These are phyloP conservation scores for Helotiales sp. DNA, from an alignment of 2,329 filamentous ascomycete species.

Conservation along the genomic window DNA sequence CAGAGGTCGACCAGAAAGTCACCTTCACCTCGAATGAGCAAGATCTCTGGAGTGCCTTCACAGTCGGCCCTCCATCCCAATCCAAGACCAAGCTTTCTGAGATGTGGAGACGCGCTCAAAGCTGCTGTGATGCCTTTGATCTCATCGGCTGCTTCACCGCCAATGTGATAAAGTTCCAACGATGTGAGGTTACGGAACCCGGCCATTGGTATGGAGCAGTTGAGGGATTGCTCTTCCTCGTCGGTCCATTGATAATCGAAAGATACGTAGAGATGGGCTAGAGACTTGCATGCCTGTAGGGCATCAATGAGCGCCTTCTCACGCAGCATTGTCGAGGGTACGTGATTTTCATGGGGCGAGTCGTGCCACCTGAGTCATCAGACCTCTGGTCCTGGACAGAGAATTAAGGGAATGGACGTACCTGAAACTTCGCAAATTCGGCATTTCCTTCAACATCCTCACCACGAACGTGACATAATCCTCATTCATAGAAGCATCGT, in stretches of 20 bases:
- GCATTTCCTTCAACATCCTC: not conserved
- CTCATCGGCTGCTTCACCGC: not conserved
- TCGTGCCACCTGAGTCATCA: conserved; percentile 9
- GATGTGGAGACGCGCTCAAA: not conserved
- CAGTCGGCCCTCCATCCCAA: not conserved
- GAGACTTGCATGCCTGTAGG: not conserved
- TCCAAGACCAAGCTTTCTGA: not conserved
- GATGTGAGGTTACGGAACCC: not conserved
- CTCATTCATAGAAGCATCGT: conserved; percentile 13
- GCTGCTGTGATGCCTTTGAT: not conserved
- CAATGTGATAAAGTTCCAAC: not conserved
- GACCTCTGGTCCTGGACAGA: not conserved
- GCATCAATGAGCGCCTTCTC: conserved; percentile 6
- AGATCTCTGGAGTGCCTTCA: not conserved
- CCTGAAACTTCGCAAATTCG: not conserved
- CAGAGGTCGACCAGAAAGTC: not conserved
- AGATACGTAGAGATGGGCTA: not conserved
- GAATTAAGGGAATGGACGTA: not conserved
- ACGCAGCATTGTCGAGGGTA: conserved; percentile 16
- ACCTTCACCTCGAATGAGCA: not conserved
- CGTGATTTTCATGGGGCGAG: not conserved
- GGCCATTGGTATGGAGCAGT: not conserved
- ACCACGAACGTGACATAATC: not conserved
- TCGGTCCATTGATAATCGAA: not conserved
- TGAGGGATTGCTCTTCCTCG: not conserved